These are phyloP conservation scores for Penicillium rolfsii DNA, from an alignment of 2,329 filamentous ascomycete species.

Conservation along the genomic window DNA sequence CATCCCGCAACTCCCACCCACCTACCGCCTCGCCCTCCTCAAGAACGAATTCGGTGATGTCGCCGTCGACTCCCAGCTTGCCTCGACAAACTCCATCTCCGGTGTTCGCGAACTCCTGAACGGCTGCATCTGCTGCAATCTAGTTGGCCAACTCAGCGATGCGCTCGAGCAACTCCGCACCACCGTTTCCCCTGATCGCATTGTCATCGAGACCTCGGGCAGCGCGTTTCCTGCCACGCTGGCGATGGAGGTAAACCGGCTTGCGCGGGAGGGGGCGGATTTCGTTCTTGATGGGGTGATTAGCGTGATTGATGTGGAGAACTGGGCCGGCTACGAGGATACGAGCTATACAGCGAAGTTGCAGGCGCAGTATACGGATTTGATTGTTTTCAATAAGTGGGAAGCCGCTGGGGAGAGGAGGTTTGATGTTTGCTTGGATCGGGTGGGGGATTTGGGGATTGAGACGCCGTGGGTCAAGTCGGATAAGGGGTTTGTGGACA, in stretches of 20 bases:
- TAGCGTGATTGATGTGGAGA: constrained; percentile 90
- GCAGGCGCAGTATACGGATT: constrained; percentile 85
- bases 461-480: constrained; percentile 85
- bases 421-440: constrained; percentile 77
- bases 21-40: constrained; percentile 88
- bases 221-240: constrained; percentile 86
- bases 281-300: constrained; percentile 86
- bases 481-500: constrained; percentile 74
- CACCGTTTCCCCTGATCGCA: constrained; percentile 70
- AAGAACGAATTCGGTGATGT: constrained; percentile 99
- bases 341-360: constrained; percentile 85
- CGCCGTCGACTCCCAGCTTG: constrained; percentile 89
- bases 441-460: constrained; percentile 78
- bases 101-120: constrained; percentile 93
- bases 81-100: constrained; percentile 77
- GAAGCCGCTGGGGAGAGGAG: constrained; percentile 72
- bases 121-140: constrained; percentile 98
- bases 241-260: constrained; percentile 84
- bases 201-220: constrained; percentile 92
- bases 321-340: constrained; percentile 91
- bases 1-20: constrained; percentile 81
- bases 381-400: constrained; percentile 94
- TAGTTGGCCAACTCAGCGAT: constrained; percentile 84
- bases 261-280: constrained; percentile 63
- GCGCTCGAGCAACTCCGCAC: constrained; percentile 75